These are phyloP conservation scores for Acacia acuminata DNA, from an alignment of 306 rosid genomes.

Conservation along the genomic window DNA sequence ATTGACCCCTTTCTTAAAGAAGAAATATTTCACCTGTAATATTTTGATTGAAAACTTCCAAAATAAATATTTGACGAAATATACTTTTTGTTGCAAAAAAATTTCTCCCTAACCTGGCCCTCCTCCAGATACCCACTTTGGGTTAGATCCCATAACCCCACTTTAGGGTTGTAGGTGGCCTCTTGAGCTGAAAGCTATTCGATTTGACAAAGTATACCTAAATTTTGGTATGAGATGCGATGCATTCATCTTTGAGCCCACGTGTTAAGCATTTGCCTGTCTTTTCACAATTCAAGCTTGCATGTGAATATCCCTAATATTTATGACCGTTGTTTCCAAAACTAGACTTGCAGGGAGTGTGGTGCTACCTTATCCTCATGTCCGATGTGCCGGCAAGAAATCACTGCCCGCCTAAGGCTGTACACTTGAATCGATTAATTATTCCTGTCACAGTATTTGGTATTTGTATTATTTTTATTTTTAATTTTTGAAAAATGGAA, in stretches of 20 bases:
- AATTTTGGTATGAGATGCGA: not conserved
- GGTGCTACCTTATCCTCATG: slow-evolving; percentile 62
- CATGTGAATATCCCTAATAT: slow-evolving; percentile 1
- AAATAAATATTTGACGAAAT: not conserved
- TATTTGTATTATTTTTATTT: not conserved
- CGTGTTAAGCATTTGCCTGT: not conserved
- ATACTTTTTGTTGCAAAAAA: too few relatives aligned
- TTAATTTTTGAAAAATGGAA: not conserved
- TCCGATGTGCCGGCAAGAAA: slow-evolving; percentile 80
- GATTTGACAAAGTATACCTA: not conserved
- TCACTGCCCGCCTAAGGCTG: slow-evolving; percentile 72
- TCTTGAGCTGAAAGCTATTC: too few relatives aligned
- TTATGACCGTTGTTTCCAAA: slow-evolving; percentile 4
- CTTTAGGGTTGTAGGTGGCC: too few relatives aligned
- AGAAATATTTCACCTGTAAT: not conserved
- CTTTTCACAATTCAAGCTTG: not conserved
- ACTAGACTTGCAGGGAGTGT: slow-evolving; percentile 93
- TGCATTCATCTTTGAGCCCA: not conserved
- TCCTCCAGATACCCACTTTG: too few relatives aligned
- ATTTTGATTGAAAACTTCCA: not conserved
- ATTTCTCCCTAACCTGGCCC: too few relatives aligned
- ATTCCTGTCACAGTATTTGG: not conserved
- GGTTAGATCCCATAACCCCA: too few relatives aligned
- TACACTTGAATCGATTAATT: slow-evolving; percentile 44
- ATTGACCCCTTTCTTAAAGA: not conserved